These are phyloP conservation scores for Cupressus sempervirens DNA, from an alignment of 75 land plant genomes.

Conservation along the genomic window DNA sequence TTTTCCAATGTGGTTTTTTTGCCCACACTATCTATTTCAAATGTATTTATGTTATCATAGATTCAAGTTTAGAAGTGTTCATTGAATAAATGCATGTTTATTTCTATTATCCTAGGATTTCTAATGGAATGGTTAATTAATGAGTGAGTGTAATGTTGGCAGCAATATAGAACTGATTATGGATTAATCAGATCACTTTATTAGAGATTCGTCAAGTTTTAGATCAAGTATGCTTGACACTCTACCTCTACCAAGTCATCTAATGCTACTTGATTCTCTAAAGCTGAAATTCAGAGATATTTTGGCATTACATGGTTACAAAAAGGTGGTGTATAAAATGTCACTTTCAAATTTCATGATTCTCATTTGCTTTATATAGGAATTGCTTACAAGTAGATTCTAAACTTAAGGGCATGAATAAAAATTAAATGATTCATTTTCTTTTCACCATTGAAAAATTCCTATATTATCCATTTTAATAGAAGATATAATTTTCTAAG, in stretches of 20 bases:
- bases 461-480: too few relatives aligned
- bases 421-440: too few relatives aligned
- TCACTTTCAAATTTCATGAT: neutral
- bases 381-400: neutral
- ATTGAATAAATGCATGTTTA: neutral
- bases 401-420: too few relatives aligned
- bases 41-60: neutral
- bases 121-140: neutral
- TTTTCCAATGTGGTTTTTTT: too few relatives aligned
- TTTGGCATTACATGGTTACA: constrained; percentile 46
- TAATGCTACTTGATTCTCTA: constrained; percentile 76
- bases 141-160: constrained; percentile 3
- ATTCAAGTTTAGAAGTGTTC: neutral
- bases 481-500: too few relatives aligned
- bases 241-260: constrained; percentile 63
- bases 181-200: constrained; percentile 81
- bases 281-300: constrained; percentile 48
- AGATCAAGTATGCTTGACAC: constrained; percentile 30
- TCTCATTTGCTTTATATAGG: neutral
- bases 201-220: constrained; percentile 62
- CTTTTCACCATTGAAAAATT: too few relatives aligned
- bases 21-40: neutral
- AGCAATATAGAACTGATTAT: constrained; percentile 50
- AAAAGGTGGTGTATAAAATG: too few relatives aligned
- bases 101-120: neutral